Conservation (phyloP, 768 basidiomycete genomes). For the Mycena pura region DNA sequence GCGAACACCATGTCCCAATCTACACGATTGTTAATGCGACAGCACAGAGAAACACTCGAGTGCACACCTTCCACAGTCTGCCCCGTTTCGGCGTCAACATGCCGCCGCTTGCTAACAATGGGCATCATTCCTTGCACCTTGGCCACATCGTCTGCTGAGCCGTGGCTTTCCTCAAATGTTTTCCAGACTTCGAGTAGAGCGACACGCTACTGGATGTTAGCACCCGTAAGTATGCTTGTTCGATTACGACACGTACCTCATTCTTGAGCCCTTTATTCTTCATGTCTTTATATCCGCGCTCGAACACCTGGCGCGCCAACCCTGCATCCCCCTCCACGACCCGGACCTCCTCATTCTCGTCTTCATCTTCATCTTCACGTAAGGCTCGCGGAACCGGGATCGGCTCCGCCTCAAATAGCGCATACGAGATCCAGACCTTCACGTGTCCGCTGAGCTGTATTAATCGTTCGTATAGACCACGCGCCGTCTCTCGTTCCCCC, state of each 20-base stretch:
- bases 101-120: slow-evolving; percentile 82
- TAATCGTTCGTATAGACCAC: slow-evolving; percentile 89
- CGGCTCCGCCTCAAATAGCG: slow-evolving; percentile 86
- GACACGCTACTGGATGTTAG: slow-evolving; percentile 68
- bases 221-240: not conserved
- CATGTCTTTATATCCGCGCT: slow-evolving; percentile 87
- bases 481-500: slow-evolving; percentile 85
- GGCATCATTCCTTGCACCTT: slow-evolving; percentile 96
- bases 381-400: slow-evolving; percentile 69
- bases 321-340: slow-evolving; percentile 75
- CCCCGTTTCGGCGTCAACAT: slow-evolving; percentile 84
- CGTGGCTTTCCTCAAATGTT: slow-evolving; percentile 85
- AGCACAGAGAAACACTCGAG: not conserved
- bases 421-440: slow-evolving; percentile 97
- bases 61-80: slow-evolving; percentile 82
- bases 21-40: slow-evolving; percentile 35
- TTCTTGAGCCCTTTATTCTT: slow-evolving; percentile 83
- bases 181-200: slow-evolving; percentile 96
- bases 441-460: slow-evolving; percentile 88
- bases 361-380: slow-evolving; percentile 78
- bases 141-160: slow-evolving; percentile 71
- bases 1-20: slow-evolving; percentile 97
- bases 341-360: slow-evolving; percentile 65
- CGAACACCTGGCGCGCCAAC: slow-evolving; percentile 80
- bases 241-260: slow-evolving; percentile 63